These are phyloP conservation scores for Alternaria ethzedia DNA, from an alignment of 2,329 filamentous ascomycete genomes.

Conservation along the genomic window DNA sequence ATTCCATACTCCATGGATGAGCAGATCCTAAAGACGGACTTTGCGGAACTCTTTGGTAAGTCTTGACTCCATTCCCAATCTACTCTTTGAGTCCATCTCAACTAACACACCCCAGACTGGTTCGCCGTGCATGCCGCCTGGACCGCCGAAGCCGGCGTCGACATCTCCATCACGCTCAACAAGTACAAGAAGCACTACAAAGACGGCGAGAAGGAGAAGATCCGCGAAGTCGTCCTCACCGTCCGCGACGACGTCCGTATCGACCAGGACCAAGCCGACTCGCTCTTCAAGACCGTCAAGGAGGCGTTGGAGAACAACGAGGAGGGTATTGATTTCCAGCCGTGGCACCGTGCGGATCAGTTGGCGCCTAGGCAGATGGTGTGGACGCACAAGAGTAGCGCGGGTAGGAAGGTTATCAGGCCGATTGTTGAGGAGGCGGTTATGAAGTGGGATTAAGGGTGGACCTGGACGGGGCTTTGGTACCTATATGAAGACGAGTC, in stretches of 20 bases:
- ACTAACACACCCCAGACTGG: constrained; percentile 42
- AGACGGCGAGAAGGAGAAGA: constrained; percentile 53
- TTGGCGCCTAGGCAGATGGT: constrained; percentile 55
- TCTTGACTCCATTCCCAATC: not conserved
- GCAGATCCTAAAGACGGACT: constrained; percentile 56
- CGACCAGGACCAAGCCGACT: constrained; percentile 52
- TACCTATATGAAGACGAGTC: not conserved
- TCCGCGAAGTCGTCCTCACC: constrained; percentile 55
- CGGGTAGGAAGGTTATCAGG: constrained; percentile 53
- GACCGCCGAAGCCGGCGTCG: constrained; percentile 54
- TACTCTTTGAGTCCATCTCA: not conserved
- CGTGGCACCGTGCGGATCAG: constrained; percentile 53
- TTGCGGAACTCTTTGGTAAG: constrained; percentile 51
- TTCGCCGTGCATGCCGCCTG: constrained; percentile 58
- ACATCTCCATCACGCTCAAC: constrained; percentile 55
- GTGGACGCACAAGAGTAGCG: constrained; percentile 51
- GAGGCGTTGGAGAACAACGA: constrained; percentile 52
- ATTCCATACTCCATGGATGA: constrained; percentile 56
- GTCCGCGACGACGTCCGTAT: constrained; percentile 56
- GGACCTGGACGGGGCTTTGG: not conserved
- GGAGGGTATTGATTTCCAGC: constrained; percentile 48
- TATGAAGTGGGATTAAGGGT: constrained; percentile 45
- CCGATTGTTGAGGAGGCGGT: constrained; percentile 57
- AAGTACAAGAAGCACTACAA: constrained; percentile 54
- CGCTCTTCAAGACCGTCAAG: constrained; percentile 50